Conservation (phyloP, 257 asterid genomes). For the Euphrasia confusa region DNA sequence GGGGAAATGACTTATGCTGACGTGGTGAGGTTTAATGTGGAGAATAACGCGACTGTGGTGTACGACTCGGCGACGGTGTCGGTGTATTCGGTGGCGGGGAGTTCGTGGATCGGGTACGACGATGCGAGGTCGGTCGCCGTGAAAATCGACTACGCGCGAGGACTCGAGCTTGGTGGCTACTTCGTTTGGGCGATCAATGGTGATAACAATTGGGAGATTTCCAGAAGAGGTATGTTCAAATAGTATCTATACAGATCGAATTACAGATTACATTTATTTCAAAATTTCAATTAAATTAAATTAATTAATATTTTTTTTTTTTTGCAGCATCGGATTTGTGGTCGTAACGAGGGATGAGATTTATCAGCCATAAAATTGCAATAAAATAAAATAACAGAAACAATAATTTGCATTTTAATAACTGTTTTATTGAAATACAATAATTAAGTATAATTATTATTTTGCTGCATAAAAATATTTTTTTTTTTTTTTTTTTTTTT, state of each 20-base stretch:
- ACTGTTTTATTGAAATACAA: too few species aligned
- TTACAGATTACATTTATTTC: too few species aligned
- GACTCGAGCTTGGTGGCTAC: slow-evolving; percentile 55
- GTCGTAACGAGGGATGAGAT: neutral
- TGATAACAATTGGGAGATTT: slow-evolving; percentile 54
- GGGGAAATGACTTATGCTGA: slow-evolving; percentile 54
- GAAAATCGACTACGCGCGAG: slow-evolving; percentile 47
- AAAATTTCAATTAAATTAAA: too few species aligned
- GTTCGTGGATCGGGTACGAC: slow-evolving; percentile 76
- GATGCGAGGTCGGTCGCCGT: slow-evolving; percentile 35
- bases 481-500: too few species aligned
- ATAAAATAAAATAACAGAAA: too few species aligned
- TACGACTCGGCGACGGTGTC: slow-evolving; percentile 52
- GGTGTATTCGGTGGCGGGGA: slow-evolving; percentile 57
- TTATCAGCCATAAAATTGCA: too few species aligned
- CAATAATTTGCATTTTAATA: too few species aligned
- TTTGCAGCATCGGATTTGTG: neutral
- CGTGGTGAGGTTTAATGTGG: slow-evolving; percentile 46
- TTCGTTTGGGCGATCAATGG: slow-evolving; percentile 69
- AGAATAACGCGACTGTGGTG: slow-evolving; percentile 41
- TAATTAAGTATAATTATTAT: too few species aligned
- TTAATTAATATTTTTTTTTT: neutral
- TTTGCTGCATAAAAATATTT: too few species aligned
- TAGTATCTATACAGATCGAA: too few species aligned
- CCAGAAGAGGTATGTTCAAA: slow-evolving; percentile 45